These are phyloP conservation scores for Naganishia antarctica DNA, from an alignment of 768 basidiomycete genomes.

Conservation along the genomic window DNA sequence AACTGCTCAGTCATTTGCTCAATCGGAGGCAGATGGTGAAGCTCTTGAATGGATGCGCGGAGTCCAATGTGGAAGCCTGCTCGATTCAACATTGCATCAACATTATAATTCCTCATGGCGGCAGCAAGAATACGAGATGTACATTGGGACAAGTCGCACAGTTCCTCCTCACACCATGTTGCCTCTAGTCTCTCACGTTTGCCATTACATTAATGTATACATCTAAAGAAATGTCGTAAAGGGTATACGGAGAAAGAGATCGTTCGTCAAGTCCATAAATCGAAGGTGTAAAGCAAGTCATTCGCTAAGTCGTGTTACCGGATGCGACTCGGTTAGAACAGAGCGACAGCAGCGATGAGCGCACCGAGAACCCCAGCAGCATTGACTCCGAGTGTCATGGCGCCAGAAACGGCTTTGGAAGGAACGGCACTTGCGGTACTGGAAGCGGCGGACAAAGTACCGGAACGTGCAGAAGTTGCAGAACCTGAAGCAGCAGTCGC, in stretches of 20 bases:
- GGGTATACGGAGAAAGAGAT: background rate
- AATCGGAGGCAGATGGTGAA: too few relatives aligned
- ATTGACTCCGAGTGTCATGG: conserved; percentile 4
- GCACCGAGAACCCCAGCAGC: conserved; percentile 17
- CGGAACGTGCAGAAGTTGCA: background rate
- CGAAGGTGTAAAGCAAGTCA: background rate
- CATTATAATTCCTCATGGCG: too few relatives aligned
- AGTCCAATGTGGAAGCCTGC: too few relatives aligned
- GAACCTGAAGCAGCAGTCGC: background rate
- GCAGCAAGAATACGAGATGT: too few relatives aligned
- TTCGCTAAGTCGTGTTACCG: background rate
- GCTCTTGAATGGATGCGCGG: too few relatives aligned
- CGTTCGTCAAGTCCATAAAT: background rate
- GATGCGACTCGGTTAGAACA: conserved; percentile 26
- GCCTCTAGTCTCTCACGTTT: too few relatives aligned
- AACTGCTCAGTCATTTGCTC: too few relatives aligned
- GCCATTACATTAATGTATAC: too few relatives aligned
- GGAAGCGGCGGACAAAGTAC: background rate
- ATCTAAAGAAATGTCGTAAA: too few relatives aligned
- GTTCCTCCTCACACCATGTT: too few relatives aligned
- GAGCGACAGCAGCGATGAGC: conserved; percentile 31
- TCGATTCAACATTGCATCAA: too few relatives aligned
- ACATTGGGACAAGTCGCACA: too few relatives aligned
- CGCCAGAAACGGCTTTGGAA: conserved; percentile 20
- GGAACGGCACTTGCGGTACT: background rate